Conservation (phyloP, 192 early-diverging fungal genomes). For the Physocladia obscura region DNA sequence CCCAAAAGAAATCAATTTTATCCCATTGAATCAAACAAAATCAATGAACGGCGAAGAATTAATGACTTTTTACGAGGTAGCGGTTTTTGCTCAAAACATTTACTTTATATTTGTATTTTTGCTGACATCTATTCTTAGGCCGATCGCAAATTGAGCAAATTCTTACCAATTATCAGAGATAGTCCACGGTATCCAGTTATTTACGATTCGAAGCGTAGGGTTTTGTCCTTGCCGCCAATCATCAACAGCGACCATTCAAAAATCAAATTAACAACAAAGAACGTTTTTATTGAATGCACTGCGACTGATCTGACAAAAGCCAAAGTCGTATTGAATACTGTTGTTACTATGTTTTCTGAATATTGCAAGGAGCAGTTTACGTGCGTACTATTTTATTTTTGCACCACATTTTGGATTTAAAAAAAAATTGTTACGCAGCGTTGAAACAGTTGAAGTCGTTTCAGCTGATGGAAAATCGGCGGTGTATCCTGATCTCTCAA, state of each 20-base stretch:
- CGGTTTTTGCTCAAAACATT: conserved; percentile 5
- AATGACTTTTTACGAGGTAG: conserved; percentile 84
- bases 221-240: conserved; percentile 95
- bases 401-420: background rate
- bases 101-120: background rate
- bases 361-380: conserved; percentile 91
- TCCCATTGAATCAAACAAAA: conserved; percentile 87
- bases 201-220: conserved; percentile 76
- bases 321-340: conserved; percentile 87
- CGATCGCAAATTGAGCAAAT: conserved; percentile 84
- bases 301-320: conserved; percentile 96
- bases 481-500: conserved; percentile 73
- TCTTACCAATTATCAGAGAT: conserved; percentile 89
- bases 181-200: conserved; percentile 89
- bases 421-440: conserved; percentile 56
- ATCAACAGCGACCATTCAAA: conserved; percentile 99
- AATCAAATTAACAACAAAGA: conserved; percentile 89
- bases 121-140: conserved; percentile 30
- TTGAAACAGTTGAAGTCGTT: conserved; percentile 89
- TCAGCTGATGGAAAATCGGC: conserved; percentile 74
- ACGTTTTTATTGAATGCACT: conserved; percentile 97
- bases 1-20: conserved; percentile 90
- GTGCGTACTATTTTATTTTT: conserved; percentile 45
- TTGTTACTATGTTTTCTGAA: conserved; percentile 93
- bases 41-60: conserved; percentile 83